These are phyloP conservation scores for Gloeophyllum trabeum DNA, from an alignment of 768 basidiomycete species.

Conservation along the genomic window DNA sequence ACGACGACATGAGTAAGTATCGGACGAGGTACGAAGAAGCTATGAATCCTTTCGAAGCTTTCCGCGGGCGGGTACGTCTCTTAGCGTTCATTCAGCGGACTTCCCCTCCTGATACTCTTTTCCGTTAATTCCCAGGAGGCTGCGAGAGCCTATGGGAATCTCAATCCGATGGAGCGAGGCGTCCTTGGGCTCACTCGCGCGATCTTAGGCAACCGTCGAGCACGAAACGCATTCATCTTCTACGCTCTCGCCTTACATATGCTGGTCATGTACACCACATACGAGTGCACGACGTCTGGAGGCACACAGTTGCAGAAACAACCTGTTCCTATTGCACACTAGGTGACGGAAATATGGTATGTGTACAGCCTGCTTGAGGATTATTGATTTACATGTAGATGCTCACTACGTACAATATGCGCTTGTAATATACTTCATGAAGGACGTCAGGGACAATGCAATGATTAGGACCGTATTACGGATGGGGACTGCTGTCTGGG, in stretches of 20 bases:
- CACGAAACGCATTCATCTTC: constrained; percentile 80
- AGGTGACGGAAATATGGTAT: no score
- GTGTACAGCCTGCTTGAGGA: no score
- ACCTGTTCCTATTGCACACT: constrained; percentile 35
- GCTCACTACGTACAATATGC: no score
- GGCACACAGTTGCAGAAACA: constrained; percentile 38
- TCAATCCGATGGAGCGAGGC: constrained; percentile 86
- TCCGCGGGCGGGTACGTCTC: constrained; percentile 78
- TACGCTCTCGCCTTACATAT: constrained; percentile 77
- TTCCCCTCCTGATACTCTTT: constrained; percentile 1
- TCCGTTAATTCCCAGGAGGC: constrained; percentile 61
- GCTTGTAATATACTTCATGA: no score
- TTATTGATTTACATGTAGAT: no score
- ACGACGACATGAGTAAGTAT: constrained; percentile 83
- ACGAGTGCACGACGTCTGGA: constrained; percentile 54
- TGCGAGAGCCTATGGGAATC: constrained; percentile 80
- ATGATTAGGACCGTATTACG: no score
- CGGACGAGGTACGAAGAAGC: constrained; percentile 88
- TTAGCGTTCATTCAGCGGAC: background rate
- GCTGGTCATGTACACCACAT: constrained; percentile 71
- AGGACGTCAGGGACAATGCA: no score
- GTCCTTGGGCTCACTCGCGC: constrained; percentile 77
- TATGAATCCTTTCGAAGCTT: constrained; percentile 98
- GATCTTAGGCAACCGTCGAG: constrained; percentile 81
- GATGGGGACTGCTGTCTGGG: no score